Evolutionary conservation across 768 basidiomycete genomes (phyloP), one percentile per base, ranked within the genome.

Genomic region (Boletus speciosus): DNA sequence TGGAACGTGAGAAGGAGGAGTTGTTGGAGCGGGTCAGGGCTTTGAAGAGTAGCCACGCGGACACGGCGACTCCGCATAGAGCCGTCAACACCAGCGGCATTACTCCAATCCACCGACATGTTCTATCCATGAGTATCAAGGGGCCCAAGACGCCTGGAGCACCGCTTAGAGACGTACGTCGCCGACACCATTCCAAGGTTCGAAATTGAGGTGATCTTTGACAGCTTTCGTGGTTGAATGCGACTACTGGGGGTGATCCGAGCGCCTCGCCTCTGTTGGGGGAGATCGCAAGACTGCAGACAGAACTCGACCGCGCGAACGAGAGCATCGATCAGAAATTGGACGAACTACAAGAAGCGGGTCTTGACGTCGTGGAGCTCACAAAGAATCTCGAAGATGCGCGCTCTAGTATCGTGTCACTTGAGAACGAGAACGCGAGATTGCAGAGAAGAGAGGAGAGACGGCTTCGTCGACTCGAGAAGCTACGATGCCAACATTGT

Each of bases 251-350:
- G 0, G 64, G 61, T 5, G 86, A 88, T 55, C 76, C 78, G 6
- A 76, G 80, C 12, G 70, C 80, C 3, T 75, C 85, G 4, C 87
- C 88, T 32, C 69, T 90, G 16, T 66, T 91, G n/a, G 72, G 77
- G 1, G 88, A 93, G 67, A 88, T 93, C 47, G 77, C 75, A 47
- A 80, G 86, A 23, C 74, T 94, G 36, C 86, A 93, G 61, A 75
- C 74, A 16, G 86, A 93, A 60, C 83, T 94, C 27, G 86, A 88
- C 57, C 77, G 66, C 3, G 92, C 91, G 10, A 93, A 95, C 65
- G 84, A 87, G 35, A 87, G 81, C 61, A 89, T 95, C 50, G 93
- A 95, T 61, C 86, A 92, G 64, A 93, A 94, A 67, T 77, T 95
- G 15, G 90, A 92, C 65, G 83, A 86, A 48, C 83, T 95, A 3